phyloP scores from a whole-genome alignment of 495 filamentous ascomycete species.

The Penicillium cinerascens region DNA sequence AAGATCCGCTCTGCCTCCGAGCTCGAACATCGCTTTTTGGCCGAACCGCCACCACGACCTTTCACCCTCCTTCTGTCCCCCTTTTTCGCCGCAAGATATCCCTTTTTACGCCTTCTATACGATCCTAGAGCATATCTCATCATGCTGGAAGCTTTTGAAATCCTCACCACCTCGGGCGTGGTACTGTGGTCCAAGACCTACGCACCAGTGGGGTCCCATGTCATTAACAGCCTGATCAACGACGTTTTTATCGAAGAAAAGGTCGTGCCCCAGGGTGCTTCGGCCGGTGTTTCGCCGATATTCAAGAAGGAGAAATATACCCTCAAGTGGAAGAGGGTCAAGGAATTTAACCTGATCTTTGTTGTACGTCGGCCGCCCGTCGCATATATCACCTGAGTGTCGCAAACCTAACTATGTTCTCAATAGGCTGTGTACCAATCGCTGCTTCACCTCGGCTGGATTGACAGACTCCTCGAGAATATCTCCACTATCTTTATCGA shows the following conservation, averaged over 20 bases:
- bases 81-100: constrained; percentile 1
- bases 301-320: constrained; percentile 95
- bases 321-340: constrained; percentile 85
- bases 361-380: constrained; percentile 59
- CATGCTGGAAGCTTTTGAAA: constrained; percentile 96
- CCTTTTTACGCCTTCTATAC: constrained; percentile 4
- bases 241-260: constrained; percentile 97
- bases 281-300: constrained; percentile 41
- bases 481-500: constrained; percentile 85
- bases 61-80: constrained; percentile 8
- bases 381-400: constrained; percentile 18
- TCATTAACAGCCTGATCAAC: constrained; percentile 91
- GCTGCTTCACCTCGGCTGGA: constrained; percentile 90
- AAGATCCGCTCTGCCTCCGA: constrained; percentile 29
- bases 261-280: constrained; percentile 52
- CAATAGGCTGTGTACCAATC: constrained; percentile 92
- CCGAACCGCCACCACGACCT: constrained; percentile 37
- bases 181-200: constrained; percentile 94
- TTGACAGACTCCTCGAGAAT: constrained; percentile 93
- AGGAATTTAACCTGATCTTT: constrained; percentile 92
- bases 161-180: constrained; percentile 90
- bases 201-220: constrained; percentile 68
- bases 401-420: constrained; percentile 19
- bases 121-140: not conserved
- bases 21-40: constrained; percentile 28